These are phyloP conservation scores for Phytophthora litchii DNA, from an alignment of 352 stramenopile species.

Conservation along the genomic window DNA sequence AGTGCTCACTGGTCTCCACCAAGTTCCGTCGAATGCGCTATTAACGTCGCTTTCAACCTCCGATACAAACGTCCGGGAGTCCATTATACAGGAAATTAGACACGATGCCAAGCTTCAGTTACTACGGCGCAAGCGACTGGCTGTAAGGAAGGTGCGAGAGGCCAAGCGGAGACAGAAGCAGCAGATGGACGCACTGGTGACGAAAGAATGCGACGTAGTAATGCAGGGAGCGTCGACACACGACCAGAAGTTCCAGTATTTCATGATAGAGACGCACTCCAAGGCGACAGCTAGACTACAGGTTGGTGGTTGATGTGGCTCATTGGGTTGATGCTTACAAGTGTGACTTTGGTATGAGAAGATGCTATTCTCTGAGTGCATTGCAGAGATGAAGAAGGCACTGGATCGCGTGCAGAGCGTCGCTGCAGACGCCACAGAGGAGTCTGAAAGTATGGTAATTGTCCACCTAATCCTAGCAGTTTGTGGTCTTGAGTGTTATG, in stretches of 20 bases:
- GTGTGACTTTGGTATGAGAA: constrained; percentile 5
- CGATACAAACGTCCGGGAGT: neutral
- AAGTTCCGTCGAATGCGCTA: constrained; percentile 9
- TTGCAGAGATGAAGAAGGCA: constrained; percentile 50
- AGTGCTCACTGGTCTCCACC: neutral
- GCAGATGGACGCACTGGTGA: constrained; percentile 8
- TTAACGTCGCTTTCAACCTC: constrained; percentile 13
- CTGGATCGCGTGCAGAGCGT: constrained; percentile 37
- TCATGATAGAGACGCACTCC: constrained; percentile 21
- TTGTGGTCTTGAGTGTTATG: neutral
- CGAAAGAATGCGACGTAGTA: constrained; percentile 15
- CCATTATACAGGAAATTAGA: constrained; percentile 20
- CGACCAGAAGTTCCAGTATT: constrained; percentile 23
- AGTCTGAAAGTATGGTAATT: constrained; percentile 54
- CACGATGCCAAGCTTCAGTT: constrained; percentile 12
- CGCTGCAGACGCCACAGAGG: constrained; percentile 25
- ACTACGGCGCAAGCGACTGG: constrained; percentile 17
- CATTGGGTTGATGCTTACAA: neutral
- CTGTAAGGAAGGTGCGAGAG: constrained; percentile 3
- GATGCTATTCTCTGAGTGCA: constrained; percentile 46
- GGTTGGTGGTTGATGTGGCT: constrained; percentile 2
- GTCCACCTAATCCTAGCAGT: neutral
- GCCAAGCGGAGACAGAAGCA: constrained; percentile 15
- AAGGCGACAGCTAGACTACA: constrained; percentile 25
- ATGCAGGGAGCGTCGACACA: constrained; percentile 12